These are phyloP conservation scores for Sordariomycetes sp. DNA, from an alignment of 2,329 filamentous ascomycete species.

Conservation along the genomic window DNA sequence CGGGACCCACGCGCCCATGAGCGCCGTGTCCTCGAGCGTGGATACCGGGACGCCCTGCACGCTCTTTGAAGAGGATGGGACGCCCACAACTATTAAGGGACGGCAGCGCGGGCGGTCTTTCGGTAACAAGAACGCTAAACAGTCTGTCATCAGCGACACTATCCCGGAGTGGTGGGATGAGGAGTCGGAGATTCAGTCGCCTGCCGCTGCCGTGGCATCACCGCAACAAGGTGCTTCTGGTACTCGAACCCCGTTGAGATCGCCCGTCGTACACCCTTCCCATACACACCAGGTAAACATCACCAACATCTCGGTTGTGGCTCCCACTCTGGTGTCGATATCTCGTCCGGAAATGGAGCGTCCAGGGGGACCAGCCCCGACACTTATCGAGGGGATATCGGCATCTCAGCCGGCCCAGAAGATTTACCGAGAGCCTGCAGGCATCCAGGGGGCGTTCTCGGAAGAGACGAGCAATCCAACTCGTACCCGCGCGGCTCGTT, in stretches of 20 bases:
- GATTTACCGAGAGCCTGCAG: background rate
- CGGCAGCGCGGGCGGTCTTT: background rate
- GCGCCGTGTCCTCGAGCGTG: conserved; percentile 28
- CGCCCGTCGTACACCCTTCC: background rate
- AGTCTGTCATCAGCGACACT: background rate
- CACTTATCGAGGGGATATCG: background rate
- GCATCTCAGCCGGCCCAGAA: background rate
- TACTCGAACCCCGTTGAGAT: background rate
- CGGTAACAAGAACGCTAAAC: background rate
- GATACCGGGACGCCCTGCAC: conserved; percentile 49
- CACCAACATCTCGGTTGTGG: too few species aligned
- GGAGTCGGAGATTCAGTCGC: background rate
- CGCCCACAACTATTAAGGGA: conserved; percentile 23
- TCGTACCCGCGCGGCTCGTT: background rate
- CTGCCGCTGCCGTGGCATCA: background rate
- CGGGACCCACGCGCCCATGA: conserved; percentile 20
- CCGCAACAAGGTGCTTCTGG: background rate
- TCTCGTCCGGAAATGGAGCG: background rate
- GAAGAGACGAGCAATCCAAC: background rate
- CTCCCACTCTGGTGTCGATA: too few species aligned
- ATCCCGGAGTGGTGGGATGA: conserved; percentile 1
- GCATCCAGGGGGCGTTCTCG: background rate
- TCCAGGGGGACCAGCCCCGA: background rate
- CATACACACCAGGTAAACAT: conserved; percentile 6
- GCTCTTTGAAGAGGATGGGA: conserved; percentile 60